phyloP scores from a whole-genome alignment of 305 asterid species.

The Fraxinus sp. region DNA sequence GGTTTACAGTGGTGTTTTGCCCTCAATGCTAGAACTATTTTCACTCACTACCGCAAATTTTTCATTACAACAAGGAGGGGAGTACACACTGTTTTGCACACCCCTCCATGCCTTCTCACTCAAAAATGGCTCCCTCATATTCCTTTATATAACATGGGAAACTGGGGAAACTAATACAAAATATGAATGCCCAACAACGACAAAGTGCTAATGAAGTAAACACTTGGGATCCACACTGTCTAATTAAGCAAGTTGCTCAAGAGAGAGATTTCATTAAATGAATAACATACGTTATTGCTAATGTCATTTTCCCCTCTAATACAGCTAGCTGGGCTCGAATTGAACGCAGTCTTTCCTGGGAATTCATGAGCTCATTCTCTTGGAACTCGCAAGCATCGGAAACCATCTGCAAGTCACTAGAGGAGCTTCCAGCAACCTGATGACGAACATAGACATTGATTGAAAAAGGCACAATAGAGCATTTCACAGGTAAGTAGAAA shows the following conservation, averaged over 20 bases:
- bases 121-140: not conserved
- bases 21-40: not conserved
- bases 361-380: slow-evolving; percentile 69
- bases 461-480: not conserved
- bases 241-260: not conserved
- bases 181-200: not conserved
- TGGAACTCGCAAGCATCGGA: slow-evolving; percentile 81
- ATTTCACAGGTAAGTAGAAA: not conserved
- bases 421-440: slow-evolving; percentile 50
- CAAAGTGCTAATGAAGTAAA: not conserved
- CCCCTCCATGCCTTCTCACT: not conserved
- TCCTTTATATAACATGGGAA: not conserved
- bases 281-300: slow-evolving; percentile 54
- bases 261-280: slow-evolving; percentile 13
- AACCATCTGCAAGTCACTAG: slow-evolving; percentile 42
- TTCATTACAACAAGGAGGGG: not conserved
- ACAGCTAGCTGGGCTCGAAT: slow-evolving; percentile 72
- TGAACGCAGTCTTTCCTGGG: slow-evolving; percentile 64
- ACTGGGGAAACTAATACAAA: not conserved
- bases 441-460: not conserved
- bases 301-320: slow-evolving; percentile 75
- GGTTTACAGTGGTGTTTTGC: not conserved
- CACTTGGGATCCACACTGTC: not conserved
- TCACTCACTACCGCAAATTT: not conserved
- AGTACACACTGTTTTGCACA: not conserved